A percentile compares a stretch with the other conserved stretches of the same genome.
Evolutionary conservation across 257 asterid species (phyloP).

Genomic region (Ehretia macrophylla): DNA sequence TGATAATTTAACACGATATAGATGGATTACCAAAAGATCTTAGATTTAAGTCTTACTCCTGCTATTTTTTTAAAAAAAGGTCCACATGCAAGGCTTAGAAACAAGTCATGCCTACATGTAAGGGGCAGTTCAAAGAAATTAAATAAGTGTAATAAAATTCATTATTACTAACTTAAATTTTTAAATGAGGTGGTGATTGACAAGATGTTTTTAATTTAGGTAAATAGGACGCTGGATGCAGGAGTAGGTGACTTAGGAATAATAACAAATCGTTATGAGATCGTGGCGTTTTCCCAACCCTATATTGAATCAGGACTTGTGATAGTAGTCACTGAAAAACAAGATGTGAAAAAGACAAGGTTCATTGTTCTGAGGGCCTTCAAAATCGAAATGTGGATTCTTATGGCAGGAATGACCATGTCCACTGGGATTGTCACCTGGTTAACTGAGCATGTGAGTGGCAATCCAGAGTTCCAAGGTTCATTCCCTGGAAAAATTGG

Average conservation of each 20-base stretch:
- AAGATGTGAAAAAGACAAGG: conserved; percentile 22
- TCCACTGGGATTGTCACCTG: conserved; percentile 41
- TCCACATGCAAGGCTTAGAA: no score
- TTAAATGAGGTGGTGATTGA: no score
- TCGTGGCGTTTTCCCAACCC: conserved; percentile 55
- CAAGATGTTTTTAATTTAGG: neutral
- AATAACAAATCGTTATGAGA: conserved; percentile 45
- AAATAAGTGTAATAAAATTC: no score
- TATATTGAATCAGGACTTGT: conserved; percentile 57
- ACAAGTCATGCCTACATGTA: no score
- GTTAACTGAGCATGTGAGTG: conserved; percentile 42
- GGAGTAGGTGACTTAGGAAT: conserved; percentile 61
- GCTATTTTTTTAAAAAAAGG: no score
- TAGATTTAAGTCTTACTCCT: no score
- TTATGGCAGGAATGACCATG: conserved; percentile 28
- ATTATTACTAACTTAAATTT: no score
- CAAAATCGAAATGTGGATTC: conserved; percentile 48
- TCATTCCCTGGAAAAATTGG: conserved; percentile 27
- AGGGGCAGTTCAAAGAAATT: no score
- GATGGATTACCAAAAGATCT: no score
- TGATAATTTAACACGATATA: no score
- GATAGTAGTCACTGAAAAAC: conserved; percentile 51
- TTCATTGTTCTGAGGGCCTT: conserved; percentile 43
- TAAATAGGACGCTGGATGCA: conserved; percentile 48
- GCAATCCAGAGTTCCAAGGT: conserved; percentile 37